Evolutionary conservation across 2,329 filamentous ascomycete genomes (phyloP).

Genomic region (Fusarium sp.): DNA sequence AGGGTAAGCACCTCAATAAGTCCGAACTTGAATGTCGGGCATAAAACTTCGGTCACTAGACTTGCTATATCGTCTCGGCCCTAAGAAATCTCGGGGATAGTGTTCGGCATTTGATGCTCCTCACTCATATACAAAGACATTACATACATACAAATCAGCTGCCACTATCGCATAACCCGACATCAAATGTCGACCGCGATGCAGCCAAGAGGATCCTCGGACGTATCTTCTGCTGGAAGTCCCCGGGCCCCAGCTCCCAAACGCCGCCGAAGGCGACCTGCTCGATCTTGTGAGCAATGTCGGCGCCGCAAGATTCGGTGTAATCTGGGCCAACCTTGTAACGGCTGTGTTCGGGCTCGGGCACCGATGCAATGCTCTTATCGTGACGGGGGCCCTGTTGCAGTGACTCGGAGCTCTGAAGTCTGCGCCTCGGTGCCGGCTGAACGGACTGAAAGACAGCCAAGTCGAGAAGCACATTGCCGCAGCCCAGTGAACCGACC

Average conservation of each 20-base stretch:
- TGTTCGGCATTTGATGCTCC: conserved; percentile 12
- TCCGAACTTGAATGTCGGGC: conserved; percentile 23
- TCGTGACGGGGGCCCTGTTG: conserved; percentile 25
- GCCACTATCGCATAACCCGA: background rate
- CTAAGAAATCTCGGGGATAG: conserved; percentile 27
- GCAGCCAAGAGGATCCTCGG: background rate
- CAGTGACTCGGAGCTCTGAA: background rate
- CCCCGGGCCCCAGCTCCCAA: conserved; percentile 11
- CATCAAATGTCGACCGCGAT: background rate
- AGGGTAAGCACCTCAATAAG: background rate
- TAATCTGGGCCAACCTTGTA: conserved; percentile 35
- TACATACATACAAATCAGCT: background rate
- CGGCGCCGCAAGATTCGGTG: conserved; percentile 41
- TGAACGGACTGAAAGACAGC: background rate
- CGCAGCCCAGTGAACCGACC: conserved; percentile 7
- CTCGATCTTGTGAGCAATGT: conserved; percentile 40
- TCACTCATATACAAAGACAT: conserved; percentile 22
- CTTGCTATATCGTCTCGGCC: background rate
- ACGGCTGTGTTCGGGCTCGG: conserved; percentile 37
- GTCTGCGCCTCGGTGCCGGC: background rate
- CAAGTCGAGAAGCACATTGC: conserved; percentile 6
- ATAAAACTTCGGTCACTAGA: conserved; percentile 6
- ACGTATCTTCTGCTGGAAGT: background rate
- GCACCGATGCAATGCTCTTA: conserved; percentile 39
- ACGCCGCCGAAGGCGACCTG: conserved; percentile 38